Conservation (phyloP, 1,284 basidiomycete species). For the Apiotrichum veenhuisii region DNA sequence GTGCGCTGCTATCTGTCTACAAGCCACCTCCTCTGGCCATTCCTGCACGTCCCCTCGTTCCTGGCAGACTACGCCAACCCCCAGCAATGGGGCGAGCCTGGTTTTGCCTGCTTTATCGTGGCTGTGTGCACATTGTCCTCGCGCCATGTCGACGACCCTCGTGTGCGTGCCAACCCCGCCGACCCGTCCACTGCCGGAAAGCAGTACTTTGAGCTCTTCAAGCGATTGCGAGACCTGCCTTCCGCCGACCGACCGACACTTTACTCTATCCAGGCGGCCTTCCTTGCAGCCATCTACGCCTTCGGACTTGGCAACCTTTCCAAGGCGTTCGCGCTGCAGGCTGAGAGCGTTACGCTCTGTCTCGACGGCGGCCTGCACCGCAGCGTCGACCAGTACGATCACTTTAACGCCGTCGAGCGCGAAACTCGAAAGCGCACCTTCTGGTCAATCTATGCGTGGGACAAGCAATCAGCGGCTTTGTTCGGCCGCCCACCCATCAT, state of each 20-base stretch:
- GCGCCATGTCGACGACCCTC: conserved; percentile 80
- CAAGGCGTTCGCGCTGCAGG: conserved; percentile 74
- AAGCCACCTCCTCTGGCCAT: conserved; percentile 84
- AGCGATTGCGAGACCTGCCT: conserved; percentile 73
- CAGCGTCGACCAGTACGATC: conserved; percentile 78
- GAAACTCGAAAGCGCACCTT: conserved; percentile 85
- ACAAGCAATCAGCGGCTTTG: conserved; percentile 72
- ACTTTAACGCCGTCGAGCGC: conserved; percentile 79
- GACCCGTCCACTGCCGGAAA: conserved; percentile 82
- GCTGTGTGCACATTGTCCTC: conserved; percentile 82
- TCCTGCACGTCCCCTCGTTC: conserved; percentile 83
- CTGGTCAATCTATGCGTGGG: conserved; percentile 88
- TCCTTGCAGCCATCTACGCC: conserved; percentile 81
- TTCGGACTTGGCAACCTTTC: conserved; percentile 82
- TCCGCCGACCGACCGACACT: conserved; percentile 81
- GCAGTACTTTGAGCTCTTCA: conserved; percentile 82
- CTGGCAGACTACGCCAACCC: conserved; percentile 84
- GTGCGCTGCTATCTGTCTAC: conserved; percentile 65
- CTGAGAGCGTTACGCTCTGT: conserved; percentile 74
- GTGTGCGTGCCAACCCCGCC: conserved; percentile 70
- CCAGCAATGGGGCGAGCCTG: conserved; percentile 85
- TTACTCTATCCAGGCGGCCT: conserved; percentile 81
- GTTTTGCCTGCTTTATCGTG: conserved; percentile 84
- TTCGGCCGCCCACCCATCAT: conserved; percentile 82
- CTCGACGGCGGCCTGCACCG: conserved; percentile 81